Base-by-base conservation (phyloP, 2,329 filamentous ascomycete genomes). In the Alternaria rosae region DNA sequence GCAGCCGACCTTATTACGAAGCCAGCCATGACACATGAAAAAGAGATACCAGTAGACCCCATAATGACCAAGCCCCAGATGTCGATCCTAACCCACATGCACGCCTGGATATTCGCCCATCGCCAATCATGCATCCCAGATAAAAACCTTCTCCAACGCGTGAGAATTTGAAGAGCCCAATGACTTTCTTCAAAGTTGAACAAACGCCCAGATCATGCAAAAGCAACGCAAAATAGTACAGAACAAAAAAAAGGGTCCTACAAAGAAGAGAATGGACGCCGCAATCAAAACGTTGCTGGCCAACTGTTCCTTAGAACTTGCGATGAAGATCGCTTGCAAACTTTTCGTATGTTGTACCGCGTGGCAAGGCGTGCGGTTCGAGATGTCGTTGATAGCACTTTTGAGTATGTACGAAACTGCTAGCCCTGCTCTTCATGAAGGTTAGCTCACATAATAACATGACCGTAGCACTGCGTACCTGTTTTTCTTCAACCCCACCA, bases 161-260 rank as follows among this genome's bases (percentile, higher is more conserved):
- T 23, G 28, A 35, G 13, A 9, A 38, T 13, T 8, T 15, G 32
- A 38, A n/a, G 47, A 51, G 30, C 30, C 28, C 11, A 35, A 11
- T 11, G 20, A 21, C 47, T 2, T 1, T 38, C 28, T 38, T 11
- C 28, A 35, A 38, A 12, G 30, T 21, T n/a, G 42, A 23, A 17
- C n/a, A 17, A 35, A 53, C 50, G 26, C 55, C 63, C 53, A 26
- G 41, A 57, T 23, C 43, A 68, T 67, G 61, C 63, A 65, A 63
- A 38, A 10, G 35, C 35, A 43, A 68, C 63, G 61, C 61, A 65
- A 59, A 57, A 32, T 56, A 51, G 35, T 57, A 64, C 32, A 62
- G 43, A 50, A 48, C 21, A 35, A 42, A 44, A 64, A 42, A 8
- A 51, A 44, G 41, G 15, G 13, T 23, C 17, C 23, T 45, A 11